Evolutionary conservation across 768 basidiomycete species (phyloP), one percentile per base, ranked within the genome.

Genomic region (Boletus reticulatus): DNA sequence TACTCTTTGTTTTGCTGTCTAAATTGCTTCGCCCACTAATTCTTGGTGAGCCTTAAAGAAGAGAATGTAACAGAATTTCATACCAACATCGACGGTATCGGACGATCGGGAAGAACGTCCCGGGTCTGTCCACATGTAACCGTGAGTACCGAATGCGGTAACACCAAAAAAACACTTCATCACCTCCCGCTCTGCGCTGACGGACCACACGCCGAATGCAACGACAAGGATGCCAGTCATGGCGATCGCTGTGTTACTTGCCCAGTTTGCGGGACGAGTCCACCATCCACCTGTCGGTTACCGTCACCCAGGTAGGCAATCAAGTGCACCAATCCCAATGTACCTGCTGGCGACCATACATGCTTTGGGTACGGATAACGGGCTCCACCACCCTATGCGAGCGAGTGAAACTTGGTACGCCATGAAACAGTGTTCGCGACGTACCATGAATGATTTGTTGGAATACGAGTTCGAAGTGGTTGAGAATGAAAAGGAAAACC

Each of bases 201-300:
- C 70, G 34, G 73, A 78, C 86, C 87, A 94, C 12, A 87, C 75
- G 27, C 76, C 80, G 58, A 84, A 92, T 8, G 84, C 83, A 6
- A 85, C 73, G 4, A 82, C 78, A 38, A 83, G 73, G 53, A 95
- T 87, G 4, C 91, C 91, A 52, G 78, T 76, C 56, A 83, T 80
- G n/a, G 82, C 80, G 49, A 96, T 81, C 1, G 82, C 82, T 3
- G 94, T 96, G 76, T 94, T 95, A 24, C 83, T 71, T 55, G 83
- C 84, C 94, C 94, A 97, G 75, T 94, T 96, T 22, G 84, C 76
- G 7, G 94, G 94, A 19, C 92, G 84, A 36, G 85, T 83, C 94
- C 94, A 98, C 94, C 94, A 98, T 64, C 94, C 94, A 76, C 94
- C 93, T 93, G 22, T 22, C 22, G 22, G 22, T 22, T 22, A 22